Percentiles rank a stretch among this genome's conserved stretches.
These are phyloP conservation scores for Mucor piriformis DNA, from an alignment of 371 early-diverging fungal genomes.

Conservation along the genomic window DNA sequence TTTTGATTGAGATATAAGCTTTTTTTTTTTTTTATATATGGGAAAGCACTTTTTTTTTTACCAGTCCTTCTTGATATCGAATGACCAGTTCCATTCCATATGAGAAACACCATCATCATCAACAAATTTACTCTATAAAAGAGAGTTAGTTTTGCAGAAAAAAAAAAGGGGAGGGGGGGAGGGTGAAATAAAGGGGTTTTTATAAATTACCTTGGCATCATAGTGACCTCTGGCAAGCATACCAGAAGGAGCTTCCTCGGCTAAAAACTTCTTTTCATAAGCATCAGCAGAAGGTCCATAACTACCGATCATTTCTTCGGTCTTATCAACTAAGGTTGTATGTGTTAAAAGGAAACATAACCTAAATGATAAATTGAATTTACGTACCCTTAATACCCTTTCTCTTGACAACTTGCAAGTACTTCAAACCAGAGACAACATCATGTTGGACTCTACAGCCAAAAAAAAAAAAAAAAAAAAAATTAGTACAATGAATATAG, in stretches of 20 bases:
- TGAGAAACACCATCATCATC: conserved; percentile 66
- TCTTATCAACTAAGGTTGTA: conserved; percentile 89
- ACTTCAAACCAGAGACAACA: conserved; percentile 94
- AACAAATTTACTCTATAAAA: conserved; percentile 55
- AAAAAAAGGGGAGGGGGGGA: not conserved
- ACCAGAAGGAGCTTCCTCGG: conserved; percentile 91
- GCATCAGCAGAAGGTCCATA: conserved; percentile 82
- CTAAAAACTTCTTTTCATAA: conserved; percentile 84
- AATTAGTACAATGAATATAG: not conserved
- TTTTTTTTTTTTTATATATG: not conserved
- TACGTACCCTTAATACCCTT: conserved; percentile 70
- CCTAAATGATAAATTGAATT: too few relatives aligned
- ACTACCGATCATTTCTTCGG: conserved; percentile 95
- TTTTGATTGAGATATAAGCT: not conserved
- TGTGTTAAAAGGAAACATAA: too few relatives aligned
- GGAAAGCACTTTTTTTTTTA: conserved; percentile 26
- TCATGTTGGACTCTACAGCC: conserved; percentile 84
- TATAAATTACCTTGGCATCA: conserved; percentile 64
- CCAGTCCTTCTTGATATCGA: conserved; percentile 76
- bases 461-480: not conserved
- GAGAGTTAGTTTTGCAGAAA: not conserved
- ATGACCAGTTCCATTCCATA: conserved; percentile 68
- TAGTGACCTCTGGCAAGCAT: conserved; percentile 91
- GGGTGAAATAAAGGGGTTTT: not conserved
- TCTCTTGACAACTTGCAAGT: conserved; percentile 92